Base-by-base conservation (phyloP, 1,139 yeast species). In the Blastobotrys apis region DNA sequence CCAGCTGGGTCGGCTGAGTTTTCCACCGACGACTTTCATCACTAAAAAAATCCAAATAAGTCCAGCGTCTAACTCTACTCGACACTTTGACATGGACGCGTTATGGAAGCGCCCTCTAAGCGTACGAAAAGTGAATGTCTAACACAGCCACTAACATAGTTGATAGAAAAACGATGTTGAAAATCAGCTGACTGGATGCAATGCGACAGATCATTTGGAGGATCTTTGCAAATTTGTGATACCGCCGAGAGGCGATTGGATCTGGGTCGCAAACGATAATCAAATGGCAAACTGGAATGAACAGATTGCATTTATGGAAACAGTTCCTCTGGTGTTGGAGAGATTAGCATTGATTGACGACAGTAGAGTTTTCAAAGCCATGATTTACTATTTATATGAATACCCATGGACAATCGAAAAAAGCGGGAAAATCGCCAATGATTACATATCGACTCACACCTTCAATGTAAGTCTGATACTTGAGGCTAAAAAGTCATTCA, bases 221-320 rank as follows among this genome's bases (percentile, higher is more conserved):
- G n/a, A n/a, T 5, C 20, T 34, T 6, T 34, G 19, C n/a, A 20
- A 26, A 5, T 33, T 27, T 19, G 38, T 17, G 12, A 23, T 21
- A 29, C 44, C 44, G 22, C 44, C 44, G 3, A 26, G 44, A 5
- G 44, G 44, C 12, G 44, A 41, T 12, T 41, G 44, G 44, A 30
- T 20, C 2, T 41, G 44, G 44, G 17, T 27, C 6, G 23, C 22
- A 8, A 16, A 27, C 30, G 44, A 27, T 10, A 16, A 22, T 3
- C 19, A 5, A 5, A 13, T 22, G 12, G 17, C 22, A 4, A 29
- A 41, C 15, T 41, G 44, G 44, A 4, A 20, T 10, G 39, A 43
- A 10, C 41, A 37, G 21, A 6, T 10, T 12, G n/a, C 29, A 16
- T 43, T 23, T 22, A 33, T 43, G 6, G 38, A 38, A 3, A n/a